Evolutionary conservation across 1,284 basidiomycete genomes (phyloP).

Genomic region (Marasmius fiardii): DNA sequence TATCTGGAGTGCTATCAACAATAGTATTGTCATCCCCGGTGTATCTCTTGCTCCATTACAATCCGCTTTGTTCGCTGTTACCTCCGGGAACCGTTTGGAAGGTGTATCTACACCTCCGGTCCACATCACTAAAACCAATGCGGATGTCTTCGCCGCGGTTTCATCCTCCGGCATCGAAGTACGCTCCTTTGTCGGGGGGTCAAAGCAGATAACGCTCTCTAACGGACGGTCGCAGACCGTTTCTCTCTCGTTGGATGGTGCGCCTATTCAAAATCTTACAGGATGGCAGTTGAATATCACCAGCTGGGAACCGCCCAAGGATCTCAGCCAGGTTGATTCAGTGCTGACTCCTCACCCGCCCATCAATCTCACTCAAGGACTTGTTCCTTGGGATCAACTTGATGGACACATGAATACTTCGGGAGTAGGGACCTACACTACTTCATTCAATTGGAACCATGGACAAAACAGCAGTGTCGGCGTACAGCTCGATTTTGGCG

Average conservation of each 20-base stretch:
- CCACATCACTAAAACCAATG: conserved; percentile 7
- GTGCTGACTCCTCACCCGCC: conserved; percentile 12
- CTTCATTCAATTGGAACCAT: conserved; percentile 15
- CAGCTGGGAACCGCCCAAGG: conserved; percentile 15
- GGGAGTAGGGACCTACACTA: conserved; percentile 15
- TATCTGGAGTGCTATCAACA: conserved; percentile 9
- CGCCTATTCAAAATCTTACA: conserved; percentile 5
- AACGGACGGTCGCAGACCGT: conserved; percentile 8
- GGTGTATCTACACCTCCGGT: conserved; percentile 3
- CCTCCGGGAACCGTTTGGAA: conserved; percentile 11
- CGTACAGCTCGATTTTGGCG: conserved; percentile 14
- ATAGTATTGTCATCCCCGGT: conserved; percentile 14
- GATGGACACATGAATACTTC: conserved; percentile 11
- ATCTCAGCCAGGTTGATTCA: conserved; percentile 10
- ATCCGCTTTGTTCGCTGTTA: conserved; percentile 14
- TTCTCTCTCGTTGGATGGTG: conserved; percentile 12
- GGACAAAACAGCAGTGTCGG: conserved; percentile 10
- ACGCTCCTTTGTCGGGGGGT: conserved; percentile 10
- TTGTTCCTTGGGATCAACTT: conserved; percentile 16
- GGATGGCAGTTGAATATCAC: conserved; percentile 17
- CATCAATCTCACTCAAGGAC: conserved; percentile 15
- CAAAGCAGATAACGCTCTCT: conserved; percentile 9
- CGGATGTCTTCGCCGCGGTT: conserved; percentile 8
- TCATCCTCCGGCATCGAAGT: conserved; percentile 12
- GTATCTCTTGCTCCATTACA: conserved; percentile 13